Conservation (phyloP, 352 stramenopile species). For the Globisporangium apiculatum region DNA sequence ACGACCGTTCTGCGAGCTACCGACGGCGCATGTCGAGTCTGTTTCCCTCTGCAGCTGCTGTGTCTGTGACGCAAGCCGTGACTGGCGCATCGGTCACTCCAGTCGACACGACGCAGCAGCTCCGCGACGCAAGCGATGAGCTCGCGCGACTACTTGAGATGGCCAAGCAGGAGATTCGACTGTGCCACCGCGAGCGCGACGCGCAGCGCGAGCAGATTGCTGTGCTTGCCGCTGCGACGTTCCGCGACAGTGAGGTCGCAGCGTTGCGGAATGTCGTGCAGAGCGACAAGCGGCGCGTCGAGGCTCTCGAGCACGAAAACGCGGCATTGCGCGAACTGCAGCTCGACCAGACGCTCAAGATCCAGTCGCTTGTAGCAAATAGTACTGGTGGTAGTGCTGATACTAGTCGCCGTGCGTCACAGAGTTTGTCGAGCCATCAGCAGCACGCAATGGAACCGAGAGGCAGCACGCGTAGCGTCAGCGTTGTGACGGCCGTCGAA, state of each 20-base stretch:
- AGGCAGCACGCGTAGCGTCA: too few species aligned
- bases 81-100: slow-evolving; percentile 3
- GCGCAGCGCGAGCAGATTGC: slow-evolving; percentile 34
- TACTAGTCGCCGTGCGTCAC: neutral
- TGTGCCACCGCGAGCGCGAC: slow-evolving; percentile 53
- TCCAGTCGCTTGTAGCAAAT: slow-evolving; percentile 36
- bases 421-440: neutral
- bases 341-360: slow-evolving; percentile 39
- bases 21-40: slow-evolving; percentile 6
- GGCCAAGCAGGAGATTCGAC: slow-evolving; percentile 63
- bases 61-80: neutral
- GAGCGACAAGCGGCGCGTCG: slow-evolving; percentile 55
- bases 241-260: slow-evolving; percentile 43
- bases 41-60: slow-evolving; percentile 3
- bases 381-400: neutral
- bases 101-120: slow-evolving; percentile 22
- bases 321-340: slow-evolving; percentile 38
- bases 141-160: slow-evolving; percentile 50
- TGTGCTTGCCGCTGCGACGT: slow-evolving; percentile 42
- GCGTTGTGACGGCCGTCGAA: too few species aligned
- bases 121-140: slow-evolving; percentile 47
- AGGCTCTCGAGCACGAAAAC: slow-evolving; percentile 51
- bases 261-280: slow-evolving; percentile 48
- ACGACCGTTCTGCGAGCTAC: neutral
- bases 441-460: neutral